Conservation (phyloP, 2,329 filamentous ascomycete species). For the Penicillium brasilianum region DNA sequence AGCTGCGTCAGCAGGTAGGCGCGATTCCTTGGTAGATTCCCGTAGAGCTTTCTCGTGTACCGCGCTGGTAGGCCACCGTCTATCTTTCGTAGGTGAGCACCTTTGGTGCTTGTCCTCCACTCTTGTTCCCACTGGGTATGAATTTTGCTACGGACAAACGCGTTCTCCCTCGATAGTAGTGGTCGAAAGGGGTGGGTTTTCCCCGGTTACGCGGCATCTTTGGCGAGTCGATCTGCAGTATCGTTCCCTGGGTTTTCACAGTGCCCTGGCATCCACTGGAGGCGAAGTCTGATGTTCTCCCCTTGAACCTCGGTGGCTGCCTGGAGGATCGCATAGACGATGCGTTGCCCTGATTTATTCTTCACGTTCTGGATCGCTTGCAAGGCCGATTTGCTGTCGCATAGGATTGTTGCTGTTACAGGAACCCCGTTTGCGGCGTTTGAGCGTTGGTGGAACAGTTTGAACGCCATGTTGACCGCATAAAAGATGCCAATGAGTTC, state of each 20-base stretch:
- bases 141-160: slow-evolving; percentile 14
- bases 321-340: slow-evolving; percentile 26
- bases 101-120: slow-evolving; percentile 18
- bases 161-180: slow-evolving; percentile 19
- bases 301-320: slow-evolving; percentile 19
- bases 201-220: not conserved
- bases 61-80: slow-evolving; percentile 14
- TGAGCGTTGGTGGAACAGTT: no score
- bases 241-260: slow-evolving; percentile 3
- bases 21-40: slow-evolving; percentile 19
- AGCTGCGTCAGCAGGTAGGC: slow-evolving; percentile 30
- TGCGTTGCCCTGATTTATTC: slow-evolving; percentile 28
- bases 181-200: slow-evolving; percentile 18
- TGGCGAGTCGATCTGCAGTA: not conserved
- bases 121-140: slow-evolving; percentile 18
- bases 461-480: no score
- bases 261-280: slow-evolving; percentile 20
- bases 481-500: no score
- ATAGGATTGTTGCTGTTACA: no score
- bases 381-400: not conserved
- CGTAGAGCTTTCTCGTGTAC: slow-evolving; percentile 20
- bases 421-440: no score
- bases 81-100: slow-evolving; percentile 15
- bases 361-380: slow-evolving; percentile 19
- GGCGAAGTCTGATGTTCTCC: slow-evolving; percentile 15